Base-by-base conservation (phyloP, 306 rosid genomes). In the Potentilla sterilis region DNA sequence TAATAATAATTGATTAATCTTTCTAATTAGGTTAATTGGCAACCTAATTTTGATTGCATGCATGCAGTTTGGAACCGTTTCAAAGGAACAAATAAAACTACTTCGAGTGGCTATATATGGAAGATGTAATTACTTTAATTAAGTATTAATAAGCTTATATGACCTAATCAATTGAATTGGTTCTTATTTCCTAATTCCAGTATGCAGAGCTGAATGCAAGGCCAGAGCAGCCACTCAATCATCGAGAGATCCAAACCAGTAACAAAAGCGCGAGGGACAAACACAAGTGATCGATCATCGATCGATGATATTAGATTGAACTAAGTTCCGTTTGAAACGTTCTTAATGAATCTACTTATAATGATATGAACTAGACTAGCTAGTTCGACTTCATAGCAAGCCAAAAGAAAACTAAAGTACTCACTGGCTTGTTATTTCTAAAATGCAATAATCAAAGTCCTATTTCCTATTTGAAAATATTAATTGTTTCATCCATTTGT, bases 121-220 rank as follows among this genome's bases (percentile, higher is more conserved):
- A 85, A 59, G 93, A 89, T 78, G 95, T 89, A 82, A 15, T 7
- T 21, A n/a, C 14, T 55, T 7, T 21, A 55, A 2, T 7, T 21
- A 54, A 7, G 1, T 37, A 37, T 2, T 3, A 7, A 7, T 8
- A 55, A 7, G 62, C 5, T 0, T 21, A n/a, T 28, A 12, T 61
- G 66, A 61, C 61, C 14, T 46, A 24, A 14, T 18, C 2, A 18
- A 16, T 16, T 9, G 37, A 38, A 9, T 5, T 41, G 19, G 34
- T 66, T 66, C 69, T 65, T 37, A 65, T 19, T 18, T 52, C 22
- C 12, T 46, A 66, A 73, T 54, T 68, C 62, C 81, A 84, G 83
- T 72, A 64, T 51, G 87, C 87, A 37, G 85, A 81, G 79, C 22
- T 40, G 72, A 81, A 84, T 68, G 83, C 76, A 38, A 78, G 85